phyloP scores from a whole-genome alignment of 345 rosid genomes.

The Erysimum cheiranthoides region DNA sequence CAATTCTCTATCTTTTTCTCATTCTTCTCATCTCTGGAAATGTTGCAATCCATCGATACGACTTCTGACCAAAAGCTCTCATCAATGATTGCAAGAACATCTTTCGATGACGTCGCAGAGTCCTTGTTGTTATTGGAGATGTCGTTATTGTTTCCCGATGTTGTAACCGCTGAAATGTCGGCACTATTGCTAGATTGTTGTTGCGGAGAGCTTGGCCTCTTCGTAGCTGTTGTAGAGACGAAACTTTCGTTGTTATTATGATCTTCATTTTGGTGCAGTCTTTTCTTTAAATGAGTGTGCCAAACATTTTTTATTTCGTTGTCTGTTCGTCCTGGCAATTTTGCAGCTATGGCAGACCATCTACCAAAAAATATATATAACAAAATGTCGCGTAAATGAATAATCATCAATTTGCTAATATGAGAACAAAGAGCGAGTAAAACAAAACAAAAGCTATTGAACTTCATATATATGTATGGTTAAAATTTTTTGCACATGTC shows the following conservation, averaged over 20 bases:
- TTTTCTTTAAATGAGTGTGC: constrained; percentile 56
- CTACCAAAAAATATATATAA: constrained; percentile 27
- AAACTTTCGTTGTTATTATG: background rate
- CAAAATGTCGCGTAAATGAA: constrained; percentile 14
- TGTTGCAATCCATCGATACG: constrained; percentile 30
- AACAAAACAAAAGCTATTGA: constrained; percentile 28
- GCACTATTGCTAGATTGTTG: constrained; percentile 39
- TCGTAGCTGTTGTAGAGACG: background rate
- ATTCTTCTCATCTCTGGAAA: constrained; percentile 22
- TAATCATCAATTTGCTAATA: background rate
- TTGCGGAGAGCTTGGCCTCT: constrained; percentile 32
- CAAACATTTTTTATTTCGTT: constrained; percentile 61
- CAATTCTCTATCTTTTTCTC: constrained; percentile 26
- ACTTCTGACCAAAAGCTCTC: constrained; percentile 49
- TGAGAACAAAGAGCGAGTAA: constrained; percentile 18
- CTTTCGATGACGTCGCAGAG: constrained; percentile 31
- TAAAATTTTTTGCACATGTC: constrained; percentile 35
- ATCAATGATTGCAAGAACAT: constrained; percentile 37
- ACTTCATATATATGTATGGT: constrained; percentile 5
- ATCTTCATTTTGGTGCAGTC: constrained; percentile 36
- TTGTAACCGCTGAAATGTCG: constrained; percentile 38
- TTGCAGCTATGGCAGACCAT: constrained; percentile 64
- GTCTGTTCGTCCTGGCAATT: constrained; percentile 59
- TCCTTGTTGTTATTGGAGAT: constrained; percentile 37
- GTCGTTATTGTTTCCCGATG: constrained; percentile 35